Conservation (phyloP, 495 filamentous ascomycete genomes). For the Paragyromitra xinjiangensis region DNA sequence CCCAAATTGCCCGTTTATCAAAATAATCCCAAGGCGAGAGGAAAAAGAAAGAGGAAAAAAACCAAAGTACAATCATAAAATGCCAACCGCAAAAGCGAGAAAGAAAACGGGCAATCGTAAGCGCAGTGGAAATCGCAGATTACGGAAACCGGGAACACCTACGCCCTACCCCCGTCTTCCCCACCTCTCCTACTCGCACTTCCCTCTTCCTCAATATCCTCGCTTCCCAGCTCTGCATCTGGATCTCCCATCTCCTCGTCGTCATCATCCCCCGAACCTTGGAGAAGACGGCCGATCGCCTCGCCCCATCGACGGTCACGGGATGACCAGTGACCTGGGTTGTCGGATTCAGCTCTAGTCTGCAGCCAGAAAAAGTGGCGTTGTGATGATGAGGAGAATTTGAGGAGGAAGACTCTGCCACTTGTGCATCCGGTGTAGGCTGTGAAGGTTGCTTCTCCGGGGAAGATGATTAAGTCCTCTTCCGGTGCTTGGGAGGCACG, state of each 20-base stretch:
- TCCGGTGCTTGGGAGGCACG: slow-evolving; percentile 73
- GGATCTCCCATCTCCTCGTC: slow-evolving; percentile 79
- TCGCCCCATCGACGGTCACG: slow-evolving; percentile 64
- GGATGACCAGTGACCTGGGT: slow-evolving; percentile 72
- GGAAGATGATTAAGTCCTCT: slow-evolving; percentile 87
- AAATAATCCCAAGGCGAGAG: slow-evolving; percentile 30
- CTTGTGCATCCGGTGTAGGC: slow-evolving; percentile 81
- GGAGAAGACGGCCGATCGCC: slow-evolving; percentile 81
- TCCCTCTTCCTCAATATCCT: slow-evolving; percentile 89
- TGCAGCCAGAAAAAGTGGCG: slow-evolving; percentile 97
- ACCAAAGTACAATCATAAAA: slow-evolving; percentile 52
- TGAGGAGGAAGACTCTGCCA: slow-evolving; percentile 90
- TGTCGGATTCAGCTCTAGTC: slow-evolving; percentile 78
- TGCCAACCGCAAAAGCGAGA: slow-evolving; percentile 51
- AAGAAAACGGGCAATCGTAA: slow-evolving; percentile 55
- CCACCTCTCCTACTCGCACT: slow-evolving; percentile 87
- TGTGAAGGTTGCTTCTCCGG: slow-evolving; percentile 83
- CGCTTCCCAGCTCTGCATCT: slow-evolving; percentile 83
- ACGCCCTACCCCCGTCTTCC: slow-evolving; percentile 97
- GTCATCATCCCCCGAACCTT: slow-evolving; percentile 90
- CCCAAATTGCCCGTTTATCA: slow-evolving; percentile 21
- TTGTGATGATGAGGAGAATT: slow-evolving; percentile 91
- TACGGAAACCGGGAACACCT: slow-evolving; percentile 72
- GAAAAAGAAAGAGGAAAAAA: slow-evolving; percentile 52
- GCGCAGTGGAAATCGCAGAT: slow-evolving; percentile 42